Evolutionary conservation across 495 filamentous ascomycete species (phyloP).

Genomic region (Neurospora discreta): DNA sequence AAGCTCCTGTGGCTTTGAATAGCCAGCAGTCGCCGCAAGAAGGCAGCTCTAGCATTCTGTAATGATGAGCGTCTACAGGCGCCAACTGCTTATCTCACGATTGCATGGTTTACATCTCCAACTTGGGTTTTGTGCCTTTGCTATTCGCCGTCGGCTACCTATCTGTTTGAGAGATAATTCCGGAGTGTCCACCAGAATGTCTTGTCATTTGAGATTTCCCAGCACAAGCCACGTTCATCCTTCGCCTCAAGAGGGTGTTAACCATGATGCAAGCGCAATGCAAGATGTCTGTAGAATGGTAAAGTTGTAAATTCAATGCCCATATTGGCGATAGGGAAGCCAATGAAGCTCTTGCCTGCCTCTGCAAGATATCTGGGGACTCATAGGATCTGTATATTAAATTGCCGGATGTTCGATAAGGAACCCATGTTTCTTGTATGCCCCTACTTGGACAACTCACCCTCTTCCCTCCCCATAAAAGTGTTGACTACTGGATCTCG

Average conservation of each 20-base stretch:
- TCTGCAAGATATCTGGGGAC: too few species aligned
- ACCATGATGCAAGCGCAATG: background rate
- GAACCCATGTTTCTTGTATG: background rate
- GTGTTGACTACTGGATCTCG: background rate
- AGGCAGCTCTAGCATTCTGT: background rate
- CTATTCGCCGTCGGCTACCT: background rate
- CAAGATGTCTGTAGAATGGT: background rate
- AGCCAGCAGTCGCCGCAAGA: background rate
- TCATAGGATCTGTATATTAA: too few species aligned
- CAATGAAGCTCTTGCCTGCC: too few species aligned
- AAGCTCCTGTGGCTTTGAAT: background rate
- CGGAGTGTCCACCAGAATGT: background rate
- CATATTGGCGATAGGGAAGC: too few species aligned
- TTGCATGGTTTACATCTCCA: background rate
- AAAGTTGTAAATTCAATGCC: background rate
- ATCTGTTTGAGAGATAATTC: background rate
- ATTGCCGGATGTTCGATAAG: background rate
- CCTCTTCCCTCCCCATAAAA: too few species aligned
- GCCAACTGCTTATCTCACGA: background rate
- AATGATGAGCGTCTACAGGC: background rate
- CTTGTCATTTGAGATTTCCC: background rate
- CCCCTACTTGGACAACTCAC: background rate
- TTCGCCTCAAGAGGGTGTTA: background rate
- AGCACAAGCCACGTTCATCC: background rate
- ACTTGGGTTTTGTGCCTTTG: background rate